Base-by-base conservation (phyloP, 345 rosid genomes). In the Linum tenue region DNA sequence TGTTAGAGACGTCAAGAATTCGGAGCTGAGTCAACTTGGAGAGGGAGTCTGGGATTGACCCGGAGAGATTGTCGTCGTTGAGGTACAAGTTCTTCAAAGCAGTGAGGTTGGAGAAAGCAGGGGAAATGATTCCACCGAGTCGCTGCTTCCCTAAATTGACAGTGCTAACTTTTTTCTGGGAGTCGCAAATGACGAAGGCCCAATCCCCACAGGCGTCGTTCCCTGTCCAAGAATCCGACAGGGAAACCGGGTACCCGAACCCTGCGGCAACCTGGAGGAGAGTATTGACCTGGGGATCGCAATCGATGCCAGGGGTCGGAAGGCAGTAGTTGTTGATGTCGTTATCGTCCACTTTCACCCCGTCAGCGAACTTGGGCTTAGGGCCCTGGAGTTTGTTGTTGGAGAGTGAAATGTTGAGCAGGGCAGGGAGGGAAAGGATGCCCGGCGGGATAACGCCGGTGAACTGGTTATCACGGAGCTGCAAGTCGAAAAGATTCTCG, bases 341-440 rank as follows among this genome's bases (percentile, higher is more conserved):
- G 2, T 39, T 64, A 37, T 48, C 43, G 22, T 16, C 58, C 7
- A 74, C 16, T 42, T 15, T 63, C 59, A 86, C 85, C 5, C 14
- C 56, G 5, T 35, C 59, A 1, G 77, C 64, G 60, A 73, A 80
- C 1, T 4, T n/a, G 39, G 97, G 98, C 2, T 62, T 64, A 50
- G 90, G 90, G 39, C 97, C 98, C 69, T 87, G 97, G 56, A 92
- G 64, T 39, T 78, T 80, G 64, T 92, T 92, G 77, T 84, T 92
- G 44, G 78, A 67, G 36, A 92, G 69, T 4, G 87, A 69, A 63
- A 88, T 39, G 40, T 75, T 84, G 59, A 48, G 7, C 66, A 92
- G 73, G 31, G 57, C 72, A 4, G 78, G 60, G 11, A 81, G 80
- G 5, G 70, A 43, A 48, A 64, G 7, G 36, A 92, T 56, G 5